Evolutionary conservation across 2,329 filamentous ascomycete species (phyloP).

Genomic region (Penicillium rolfsii): DNA sequence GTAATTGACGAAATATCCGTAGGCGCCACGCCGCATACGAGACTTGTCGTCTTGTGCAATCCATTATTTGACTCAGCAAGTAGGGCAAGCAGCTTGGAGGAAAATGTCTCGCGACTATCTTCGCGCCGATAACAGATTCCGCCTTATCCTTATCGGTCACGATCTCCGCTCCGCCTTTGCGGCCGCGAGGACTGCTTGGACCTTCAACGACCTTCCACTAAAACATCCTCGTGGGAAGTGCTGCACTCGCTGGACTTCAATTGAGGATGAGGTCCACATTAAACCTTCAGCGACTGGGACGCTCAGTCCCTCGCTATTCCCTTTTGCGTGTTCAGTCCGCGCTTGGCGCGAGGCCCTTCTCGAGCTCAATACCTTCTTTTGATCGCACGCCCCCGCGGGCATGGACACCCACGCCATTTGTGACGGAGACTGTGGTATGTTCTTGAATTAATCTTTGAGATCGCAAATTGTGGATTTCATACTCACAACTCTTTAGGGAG

Average conservation of each 20-base stretch:
- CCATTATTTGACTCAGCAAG: conserved; percentile 26
- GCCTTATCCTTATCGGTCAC: conserved; percentile 20
- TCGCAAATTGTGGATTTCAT: background rate
- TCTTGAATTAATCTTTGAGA: conserved; percentile 17
- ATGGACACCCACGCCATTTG: conserved; percentile 58
- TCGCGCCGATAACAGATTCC: conserved; percentile 15
- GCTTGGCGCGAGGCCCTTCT: conserved; percentile 32
- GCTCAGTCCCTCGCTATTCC: conserved; percentile 16
- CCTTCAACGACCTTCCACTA: background rate
- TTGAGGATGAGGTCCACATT: conserved; percentile 31
- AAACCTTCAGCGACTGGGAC: conserved; percentile 31
- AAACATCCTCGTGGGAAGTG: background rate
- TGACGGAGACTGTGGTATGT: conserved; percentile 61
- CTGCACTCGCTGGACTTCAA: background rate
- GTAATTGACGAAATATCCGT: conserved; percentile 30
- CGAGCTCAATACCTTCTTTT: conserved; percentile 32
- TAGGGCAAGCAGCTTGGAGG: conserved; percentile 6
- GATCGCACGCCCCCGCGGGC: conserved; percentile 42
- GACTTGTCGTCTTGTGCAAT: conserved; percentile 28
- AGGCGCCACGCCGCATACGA: conserved; percentile 42
- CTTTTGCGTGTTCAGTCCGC: conserved; percentile 13
- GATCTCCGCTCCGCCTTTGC: conserved; percentile 14
- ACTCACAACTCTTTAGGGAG: conserved; percentile 56
- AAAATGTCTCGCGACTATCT: conserved; percentile 20
- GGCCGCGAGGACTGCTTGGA: conserved; percentile 1